These are phyloP conservation scores for Raffaelea arxii DNA, from an alignment of 2,329 filamentous ascomycete genomes.

Conservation along the genomic window DNA sequence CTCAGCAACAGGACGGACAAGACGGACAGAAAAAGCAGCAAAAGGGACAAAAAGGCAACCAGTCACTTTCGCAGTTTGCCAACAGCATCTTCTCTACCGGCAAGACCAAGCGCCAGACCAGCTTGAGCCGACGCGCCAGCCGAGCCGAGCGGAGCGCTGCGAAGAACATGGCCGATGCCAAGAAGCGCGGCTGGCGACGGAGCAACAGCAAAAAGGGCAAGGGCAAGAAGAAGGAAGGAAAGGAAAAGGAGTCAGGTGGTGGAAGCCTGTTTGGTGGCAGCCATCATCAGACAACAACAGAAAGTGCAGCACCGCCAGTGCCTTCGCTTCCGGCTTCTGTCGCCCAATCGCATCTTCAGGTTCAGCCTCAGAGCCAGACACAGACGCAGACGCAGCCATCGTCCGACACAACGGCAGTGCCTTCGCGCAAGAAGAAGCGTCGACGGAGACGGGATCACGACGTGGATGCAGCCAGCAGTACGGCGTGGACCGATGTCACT, in stretches of 20 bases:
- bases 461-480: conserved; percentile 11
- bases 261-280: no score
- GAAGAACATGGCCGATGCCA: conserved; percentile 53
- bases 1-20: background rate
- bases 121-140: conserved; percentile 38
- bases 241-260: conserved; percentile 16
- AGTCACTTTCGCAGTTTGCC: conserved; percentile 18
- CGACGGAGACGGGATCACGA: conserved; percentile 5
- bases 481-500: conserved; percentile 37
- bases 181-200: conserved; percentile 42
- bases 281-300: background rate
- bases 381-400: background rate
- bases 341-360: background rate
- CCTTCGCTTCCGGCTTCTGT: background rate
- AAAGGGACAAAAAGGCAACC: conserved; percentile 5
- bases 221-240: conserved; percentile 29
- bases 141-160: conserved; percentile 50
- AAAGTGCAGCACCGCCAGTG: background rate
- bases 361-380: background rate
- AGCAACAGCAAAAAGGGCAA: conserved; percentile 26
- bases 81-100: conserved; percentile 16
- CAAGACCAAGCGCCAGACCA: conserved; percentile 24
- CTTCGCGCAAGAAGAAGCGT: conserved; percentile 5
- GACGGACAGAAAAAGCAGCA: background rate
- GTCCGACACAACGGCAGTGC: background rate